Evolutionary conservation across 176 grass and related monocot genomes (phyloP).

Genomic region (Zoysia pacifica): DNA sequence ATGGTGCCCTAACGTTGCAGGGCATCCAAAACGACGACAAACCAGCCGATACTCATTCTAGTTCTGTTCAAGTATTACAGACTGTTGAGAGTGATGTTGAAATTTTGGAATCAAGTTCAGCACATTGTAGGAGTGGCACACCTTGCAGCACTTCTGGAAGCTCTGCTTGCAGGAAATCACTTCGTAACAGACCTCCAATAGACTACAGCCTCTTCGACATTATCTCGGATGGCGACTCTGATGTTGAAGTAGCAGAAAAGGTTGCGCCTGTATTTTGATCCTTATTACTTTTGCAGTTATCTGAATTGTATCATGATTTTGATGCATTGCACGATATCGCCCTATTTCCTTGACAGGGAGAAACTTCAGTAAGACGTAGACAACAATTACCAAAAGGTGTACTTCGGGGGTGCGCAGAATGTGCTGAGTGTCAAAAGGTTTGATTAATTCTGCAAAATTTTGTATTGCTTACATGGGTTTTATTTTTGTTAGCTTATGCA

Average conservation of each 20-base stretch:
- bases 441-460: slow-evolving; percentile 18
- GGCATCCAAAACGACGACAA: slow-evolving; percentile 41
- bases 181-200: slow-evolving; percentile 64
- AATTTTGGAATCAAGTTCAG: slow-evolving; percentile 37
- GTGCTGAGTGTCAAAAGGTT: slow-evolving; percentile 78
- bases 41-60: slow-evolving; percentile 20
- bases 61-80: slow-evolving; percentile 31
- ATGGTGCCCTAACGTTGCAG: slow-evolving; percentile 43
- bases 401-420: slow-evolving; percentile 75
- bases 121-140: slow-evolving; percentile 11
- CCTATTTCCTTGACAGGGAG: slow-evolving; percentile 46
- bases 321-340: slow-evolving; percentile 11
- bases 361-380: slow-evolving; percentile 35
- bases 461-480: neutral
- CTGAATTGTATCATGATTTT: slow-evolving; percentile 19
- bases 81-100: slow-evolving; percentile 9
- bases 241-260: slow-evolving; percentile 52
- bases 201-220: slow-evolving; percentile 67
- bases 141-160: slow-evolving; percentile 46
- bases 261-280: slow-evolving; percentile 34
- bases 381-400: slow-evolving; percentile 82
- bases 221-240: slow-evolving; percentile 54
- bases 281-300: slow-evolving; percentile 29
- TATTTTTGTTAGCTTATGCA: slow-evolving; percentile 25
- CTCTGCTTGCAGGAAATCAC: slow-evolving; percentile 54